phyloP scores from a whole-genome alignment of 139 green algal species.

The Trebouxia sp. region DNA sequence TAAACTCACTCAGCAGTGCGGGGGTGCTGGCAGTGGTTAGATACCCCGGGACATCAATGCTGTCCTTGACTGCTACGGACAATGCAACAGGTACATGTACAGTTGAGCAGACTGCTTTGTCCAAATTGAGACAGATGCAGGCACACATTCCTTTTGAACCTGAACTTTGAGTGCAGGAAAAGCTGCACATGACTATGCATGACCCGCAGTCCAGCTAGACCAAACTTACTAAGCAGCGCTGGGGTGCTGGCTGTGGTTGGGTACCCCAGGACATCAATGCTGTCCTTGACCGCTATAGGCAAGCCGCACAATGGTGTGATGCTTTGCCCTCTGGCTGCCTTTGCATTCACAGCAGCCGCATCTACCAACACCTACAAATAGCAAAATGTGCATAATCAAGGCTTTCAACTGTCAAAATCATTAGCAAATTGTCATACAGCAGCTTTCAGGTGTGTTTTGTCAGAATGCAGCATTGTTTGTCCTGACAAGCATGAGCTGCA shows the following conservation, averaged over 20 bases:
- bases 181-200: background rate
- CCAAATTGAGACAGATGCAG: too few relatives aligned
- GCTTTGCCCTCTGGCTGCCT: background rate
- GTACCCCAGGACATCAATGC: background rate
- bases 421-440: too few relatives aligned
- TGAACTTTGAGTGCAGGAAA: background rate
- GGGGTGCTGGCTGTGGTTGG: constrained; percentile 5
- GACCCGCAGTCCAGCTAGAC: background rate
- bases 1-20: background rate
- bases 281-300: background rate
- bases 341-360: background rate
- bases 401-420: too few relatives aligned
- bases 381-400: background rate
- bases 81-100: too few relatives aligned
- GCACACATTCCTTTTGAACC: background rate
- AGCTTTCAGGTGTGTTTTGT: too few relatives aligned
- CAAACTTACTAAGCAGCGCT: background rate
- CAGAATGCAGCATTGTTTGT: too few relatives aligned
- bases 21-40: background rate
- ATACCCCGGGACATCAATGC: background rate
- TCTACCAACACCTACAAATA: background rate
- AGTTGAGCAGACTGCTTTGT: too few relatives aligned
- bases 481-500: too few relatives aligned
- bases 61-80: too few relatives aligned
- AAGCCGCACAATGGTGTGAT: background rate